Conservation (phyloP, 257 asterid species). For the Scutellaria baicalensis region DNA sequence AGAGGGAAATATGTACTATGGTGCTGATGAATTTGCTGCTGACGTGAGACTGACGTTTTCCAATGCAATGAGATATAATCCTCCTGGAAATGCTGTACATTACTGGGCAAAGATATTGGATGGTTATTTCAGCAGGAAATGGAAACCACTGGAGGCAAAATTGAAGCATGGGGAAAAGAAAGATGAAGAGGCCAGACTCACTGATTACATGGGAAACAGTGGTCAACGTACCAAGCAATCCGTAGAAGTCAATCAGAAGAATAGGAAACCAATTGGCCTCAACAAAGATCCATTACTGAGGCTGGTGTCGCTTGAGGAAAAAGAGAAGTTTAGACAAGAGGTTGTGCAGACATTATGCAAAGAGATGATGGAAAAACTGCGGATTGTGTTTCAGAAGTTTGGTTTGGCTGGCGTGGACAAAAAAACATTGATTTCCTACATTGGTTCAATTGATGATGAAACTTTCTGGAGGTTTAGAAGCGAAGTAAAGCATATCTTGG, state of each 20-base stretch:
- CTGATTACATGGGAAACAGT: slow-evolving; percentile 12
- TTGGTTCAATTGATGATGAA: slow-evolving; percentile 31
- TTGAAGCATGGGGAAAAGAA: slow-evolving; percentile 22
- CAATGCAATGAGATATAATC: slow-evolving; percentile 73
- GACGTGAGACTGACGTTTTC: slow-evolving; percentile 70
- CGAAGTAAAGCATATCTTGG: slow-evolving; percentile 19
- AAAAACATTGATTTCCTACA: slow-evolving; percentile 18
- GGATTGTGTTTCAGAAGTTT: slow-evolving; percentile 8
- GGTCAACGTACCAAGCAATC: slow-evolving; percentile 15
- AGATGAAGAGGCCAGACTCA: slow-evolving; percentile 8
- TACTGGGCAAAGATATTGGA: slow-evolving; percentile 42
- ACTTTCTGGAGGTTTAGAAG: slow-evolving; percentile 41
- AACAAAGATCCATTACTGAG: slow-evolving; percentile 17
- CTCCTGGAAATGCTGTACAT: slow-evolving; percentile 41
- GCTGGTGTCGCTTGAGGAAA: slow-evolving; percentile 35
- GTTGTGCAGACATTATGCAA: slow-evolving; percentile 25
- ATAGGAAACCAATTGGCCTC: neutral
- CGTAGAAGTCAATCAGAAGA: slow-evolving; percentile 11
- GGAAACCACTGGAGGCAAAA: slow-evolving; percentile 46
- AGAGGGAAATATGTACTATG: slow-evolving; percentile 37
- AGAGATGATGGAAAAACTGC: slow-evolving; percentile 30
- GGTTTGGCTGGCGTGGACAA: slow-evolving; percentile 14
- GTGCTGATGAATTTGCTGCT: slow-evolving; percentile 56
- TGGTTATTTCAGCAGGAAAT: slow-evolving; percentile 36
- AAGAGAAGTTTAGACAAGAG: slow-evolving; percentile 31